Evolutionary conservation across 2,329 filamentous ascomycete species (phyloP), one percentile per base, ranked within the genome.

Genomic region (Stromatinia cepivora): DNA sequence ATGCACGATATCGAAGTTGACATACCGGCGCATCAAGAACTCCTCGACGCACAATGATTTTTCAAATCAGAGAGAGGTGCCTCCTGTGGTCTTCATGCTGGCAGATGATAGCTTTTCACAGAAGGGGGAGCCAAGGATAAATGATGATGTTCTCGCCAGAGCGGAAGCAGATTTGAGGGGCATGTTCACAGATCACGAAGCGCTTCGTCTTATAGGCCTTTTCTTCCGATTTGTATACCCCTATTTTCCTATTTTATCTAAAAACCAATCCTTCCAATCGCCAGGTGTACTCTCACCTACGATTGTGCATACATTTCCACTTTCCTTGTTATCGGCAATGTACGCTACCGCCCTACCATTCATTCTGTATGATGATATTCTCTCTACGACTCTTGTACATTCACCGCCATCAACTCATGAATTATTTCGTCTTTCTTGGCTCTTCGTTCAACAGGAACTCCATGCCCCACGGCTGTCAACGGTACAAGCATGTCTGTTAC

Each of bases 311-410:
- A 75, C 74, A 31, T 71, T 81, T 17, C 77, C 80, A 1, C 75
- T 81, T 4, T 80, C 77, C 53, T 74, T 82, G 20, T 73, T 82
- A 22, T 79, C 81, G 3, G 80, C 80, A 3, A 79, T 82, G 25
- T 82, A 82, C 67, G 81, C 81, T 15, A 80, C 81, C 25, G 80
- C 81, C 3, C 74, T 82, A n/a, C 80, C 81, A 5, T 82, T 82
- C 69, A 80, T 80, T 67, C 74, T 81, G 8, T 82, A 81, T 75
- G 81, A 82, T 70, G 80, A 82, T 67, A 71, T 76, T 28, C 75
- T 79, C 50, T 73, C 76, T 22, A 75, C 77, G 6, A 76, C 76
- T 28, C 74, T 79, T 52, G 71, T 79, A 50, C 78, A 78, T 65
- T 69, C 73, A n/a, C 76, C 77, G 17, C 77, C 76, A 42, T 73